Base-by-base conservation (phyloP, 805 yeast genomes). In the Spathaspora gorwiae region DNA sequence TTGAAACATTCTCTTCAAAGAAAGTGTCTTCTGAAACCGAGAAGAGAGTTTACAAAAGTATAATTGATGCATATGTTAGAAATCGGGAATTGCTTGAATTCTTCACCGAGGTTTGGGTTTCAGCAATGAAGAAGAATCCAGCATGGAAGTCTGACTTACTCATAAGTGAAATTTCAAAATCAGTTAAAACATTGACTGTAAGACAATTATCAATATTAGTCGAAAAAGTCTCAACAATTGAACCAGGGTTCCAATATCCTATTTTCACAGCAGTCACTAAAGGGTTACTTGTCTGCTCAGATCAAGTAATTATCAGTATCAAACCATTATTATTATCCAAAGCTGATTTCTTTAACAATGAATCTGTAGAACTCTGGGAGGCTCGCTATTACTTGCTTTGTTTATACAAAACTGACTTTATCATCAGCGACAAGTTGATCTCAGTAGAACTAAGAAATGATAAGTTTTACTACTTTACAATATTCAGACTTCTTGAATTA, bases 51-150 rank as follows among this genome's bases (percentile, higher is more conserved):
- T 62, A 62, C 5, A 48, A 44, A n/a, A 64, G 65, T 38, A 43
- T 79, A n/a, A 59, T 76, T 1, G 62, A 66, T 12, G 76, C 83
- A 19, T 78, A 72, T 56, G 64, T 71, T 9, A 76, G 69, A 52
- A 81, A 82, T 4, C 78, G 90, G 68, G 88, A 83, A 44, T 64
- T 79, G 26, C 61, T 61, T 3, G 56, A 63, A 4, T 84, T 84
- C 50, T 65, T 79, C 41, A 58, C 65, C 7, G 50, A 50, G 1
- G 60, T 71, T 10, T 81, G 84, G 81, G 60, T 64, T 12, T 40
- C 43, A 14, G 66, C 57, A 7, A 51, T 65, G 11, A 34, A 49
- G 9, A 46, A 40, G 2, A 47, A 56, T 29, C 7, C 15, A 9
- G 36, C 49, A 11, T 69, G 72, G 72, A 43, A 47, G 10, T 46